phyloP scores from a whole-genome alignment of 2,329 filamentous ascomycete genomes.

The Pezicula rhizophila region DNA sequence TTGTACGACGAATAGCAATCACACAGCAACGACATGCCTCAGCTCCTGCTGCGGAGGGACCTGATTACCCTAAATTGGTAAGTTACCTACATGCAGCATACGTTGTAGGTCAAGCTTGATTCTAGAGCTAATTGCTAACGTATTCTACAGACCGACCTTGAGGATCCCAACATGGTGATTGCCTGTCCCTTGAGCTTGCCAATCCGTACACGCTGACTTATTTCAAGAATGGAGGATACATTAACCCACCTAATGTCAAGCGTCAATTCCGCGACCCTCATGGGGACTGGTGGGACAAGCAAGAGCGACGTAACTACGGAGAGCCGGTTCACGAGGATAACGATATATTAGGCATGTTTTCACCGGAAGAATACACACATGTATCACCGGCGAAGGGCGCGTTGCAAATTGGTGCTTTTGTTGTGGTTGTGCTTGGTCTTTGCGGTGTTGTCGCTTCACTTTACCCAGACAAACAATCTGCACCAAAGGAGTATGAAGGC shows the following conservation, averaged over 20 bases:
- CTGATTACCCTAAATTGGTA: constrained; percentile 25
- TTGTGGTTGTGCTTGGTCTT: constrained; percentile 56
- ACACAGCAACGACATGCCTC: constrained; percentile 43
- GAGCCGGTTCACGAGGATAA: constrained; percentile 97
- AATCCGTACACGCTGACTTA: constrained; percentile 4
- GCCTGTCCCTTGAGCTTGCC: neutral
- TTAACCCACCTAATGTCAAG: constrained; percentile 75
- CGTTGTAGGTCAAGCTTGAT: neutral
- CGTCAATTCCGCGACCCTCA: constrained; percentile 90
- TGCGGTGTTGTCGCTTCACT: constrained; percentile 60
- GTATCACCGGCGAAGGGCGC: constrained; percentile 63
- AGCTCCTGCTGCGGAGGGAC: constrained; percentile 8
- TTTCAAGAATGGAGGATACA: constrained; percentile 72
- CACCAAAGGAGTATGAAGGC: constrained; percentile 64
- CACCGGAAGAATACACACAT: constrained; percentile 84
- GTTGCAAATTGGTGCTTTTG: constrained; percentile 62
- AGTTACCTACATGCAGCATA: constrained; percentile 7
- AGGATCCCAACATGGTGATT: constrained; percentile 63
- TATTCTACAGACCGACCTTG: constrained; percentile 40
- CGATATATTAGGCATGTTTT: constrained; percentile 85
- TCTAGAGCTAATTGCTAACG: constrained; percentile 12
- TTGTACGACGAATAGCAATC: constrained; percentile 43
- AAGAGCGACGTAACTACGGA: constrained; percentile 94
- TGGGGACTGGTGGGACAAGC: constrained; percentile 93
- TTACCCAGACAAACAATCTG: constrained; percentile 68